phyloP scores from a whole-genome alignment of 768 basidiomycete species.

The Brasilioporus rufonigricans region DNA sequence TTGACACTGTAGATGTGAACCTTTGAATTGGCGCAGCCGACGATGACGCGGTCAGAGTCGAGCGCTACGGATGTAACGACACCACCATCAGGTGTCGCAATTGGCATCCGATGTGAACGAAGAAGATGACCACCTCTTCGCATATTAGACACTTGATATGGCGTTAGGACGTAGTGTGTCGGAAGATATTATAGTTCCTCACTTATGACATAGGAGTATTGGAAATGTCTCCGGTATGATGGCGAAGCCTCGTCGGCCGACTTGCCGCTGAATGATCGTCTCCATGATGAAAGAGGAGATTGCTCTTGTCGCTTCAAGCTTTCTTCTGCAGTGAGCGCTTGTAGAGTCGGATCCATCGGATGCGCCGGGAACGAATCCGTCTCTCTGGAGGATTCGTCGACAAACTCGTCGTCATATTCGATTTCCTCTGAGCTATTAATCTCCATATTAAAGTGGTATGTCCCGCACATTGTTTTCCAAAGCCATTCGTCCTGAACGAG shows the following conservation, averaged over 20 bases:
- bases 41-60: slow-evolving; percentile 80
- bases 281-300: slow-evolving; percentile 26
- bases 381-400: slow-evolving; percentile 35
- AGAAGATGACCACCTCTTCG: slow-evolving; percentile 69
- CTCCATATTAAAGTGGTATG: slow-evolving; percentile 46
- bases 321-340: slow-evolving; percentile 36
- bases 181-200: slow-evolving; percentile 22
- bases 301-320: slow-evolving; percentile 28
- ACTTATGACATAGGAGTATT: slow-evolving; percentile 70
- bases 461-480: slow-evolving; percentile 75
- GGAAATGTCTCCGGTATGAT: slow-evolving; percentile 72
- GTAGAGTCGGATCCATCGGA: slow-evolving; percentile 42
- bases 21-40: slow-evolving; percentile 82
- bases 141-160: slow-evolving; percentile 71
- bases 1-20: slow-evolving; percentile 83
- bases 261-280: slow-evolving; percentile 11
- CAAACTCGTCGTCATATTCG: slow-evolving; percentile 25
- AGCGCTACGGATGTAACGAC: slow-evolving; percentile 88
- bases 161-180: not conserved
- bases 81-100: slow-evolving; percentile 45
- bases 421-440: slow-evolving; percentile 19
- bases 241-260: not conserved
- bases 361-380: slow-evolving; percentile 33
- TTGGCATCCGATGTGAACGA: slow-evolving; percentile 55
- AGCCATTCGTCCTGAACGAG: slow-evolving; percentile 73